Evolutionary conservation across 129 eudicot genomes (phyloP).

Genomic region (Escallonia rubra): DNA sequence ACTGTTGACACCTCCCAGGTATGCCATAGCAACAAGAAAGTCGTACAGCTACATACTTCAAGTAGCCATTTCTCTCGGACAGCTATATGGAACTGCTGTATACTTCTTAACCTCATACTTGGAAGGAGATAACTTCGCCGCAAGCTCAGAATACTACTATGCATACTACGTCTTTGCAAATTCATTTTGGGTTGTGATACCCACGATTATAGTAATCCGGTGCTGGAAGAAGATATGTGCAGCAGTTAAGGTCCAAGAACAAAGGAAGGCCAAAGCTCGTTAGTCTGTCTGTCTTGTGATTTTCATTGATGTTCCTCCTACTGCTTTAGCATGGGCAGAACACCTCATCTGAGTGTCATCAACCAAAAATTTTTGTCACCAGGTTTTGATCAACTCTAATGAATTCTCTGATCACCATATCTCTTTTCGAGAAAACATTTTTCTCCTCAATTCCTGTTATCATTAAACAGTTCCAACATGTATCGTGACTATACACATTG

Average conservation of each 20-base stretch:
- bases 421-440: constrained; percentile 9
- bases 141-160: constrained; percentile 45
- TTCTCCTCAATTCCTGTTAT: not conserved
- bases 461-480: too few species aligned
- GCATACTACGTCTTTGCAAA: constrained; percentile 65
- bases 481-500: too few species aligned
- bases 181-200: constrained; percentile 71
- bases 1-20: constrained; percentile 39
- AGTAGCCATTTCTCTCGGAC: constrained; percentile 70
- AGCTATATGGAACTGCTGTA: constrained; percentile 76
- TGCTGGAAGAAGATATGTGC: constrained; percentile 88
- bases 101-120: constrained; percentile 61
- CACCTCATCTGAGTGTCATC: not conserved
- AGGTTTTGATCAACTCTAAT: not conserved
- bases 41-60: constrained; percentile 76
- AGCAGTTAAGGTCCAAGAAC: constrained; percentile 36
- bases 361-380: too few species aligned
- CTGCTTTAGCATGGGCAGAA: too few species aligned
- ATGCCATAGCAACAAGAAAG: constrained; percentile 81
- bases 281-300: constrained; percentile 4
- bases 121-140: constrained; percentile 82
- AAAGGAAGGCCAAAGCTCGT: constrained; percentile 55
- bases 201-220: constrained; percentile 51
- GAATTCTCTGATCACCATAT: too few species aligned
- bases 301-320: too few species aligned